Percentiles rank a stretch among this genome's conserved stretches.
These are phyloP conservation scores for Nemania serpens DNA, from an alignment of 2,329 filamentous ascomycete genomes.

Conservation along the genomic window DNA sequence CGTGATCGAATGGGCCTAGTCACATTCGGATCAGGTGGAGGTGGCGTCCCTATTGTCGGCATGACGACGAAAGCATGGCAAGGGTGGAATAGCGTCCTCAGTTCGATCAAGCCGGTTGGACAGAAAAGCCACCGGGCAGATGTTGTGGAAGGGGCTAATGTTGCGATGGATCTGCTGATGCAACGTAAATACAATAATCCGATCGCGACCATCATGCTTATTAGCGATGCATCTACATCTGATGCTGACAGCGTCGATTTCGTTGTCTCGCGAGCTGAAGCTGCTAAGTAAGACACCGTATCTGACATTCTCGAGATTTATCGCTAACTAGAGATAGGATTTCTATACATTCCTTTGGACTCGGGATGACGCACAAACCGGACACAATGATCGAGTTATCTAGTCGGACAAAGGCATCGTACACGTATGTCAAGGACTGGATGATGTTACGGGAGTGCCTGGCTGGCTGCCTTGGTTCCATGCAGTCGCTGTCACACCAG, in stretches of 20 bases:
- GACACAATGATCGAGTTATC: slow-evolving; percentile 99
- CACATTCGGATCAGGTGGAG: slow-evolving; percentile 92
- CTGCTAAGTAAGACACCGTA: slow-evolving; percentile 75
- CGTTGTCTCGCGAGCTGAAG: slow-evolving; percentile 93
- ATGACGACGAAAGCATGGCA: slow-evolving; percentile 97
- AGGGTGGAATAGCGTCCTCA: slow-evolving; percentile 85
- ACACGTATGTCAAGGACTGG: slow-evolving; percentile 99
- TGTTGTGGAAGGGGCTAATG: slow-evolving; percentile 95
- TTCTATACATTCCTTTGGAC: slow-evolving; percentile 92
- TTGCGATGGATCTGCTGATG: slow-evolving; percentile 98
- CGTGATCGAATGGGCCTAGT: slow-evolving; percentile 96
- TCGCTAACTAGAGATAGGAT: slow-evolving; percentile 61
- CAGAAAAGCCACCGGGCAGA: slow-evolving; percentile 97
- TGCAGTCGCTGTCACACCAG: slow-evolving; percentile 96
- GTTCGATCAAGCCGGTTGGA: slow-evolving; percentile 87
- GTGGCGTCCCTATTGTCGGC: slow-evolving; percentile 92
- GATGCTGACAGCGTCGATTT: slow-evolving; percentile 97
- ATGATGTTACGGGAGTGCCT: slow-evolving; percentile 99
- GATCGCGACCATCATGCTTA: slow-evolving; percentile 91
- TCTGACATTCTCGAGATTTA: not conserved
- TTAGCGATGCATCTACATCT: slow-evolving; percentile 94
- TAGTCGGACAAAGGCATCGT: slow-evolving; percentile 92
- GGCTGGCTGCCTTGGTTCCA: slow-evolving; percentile 86
- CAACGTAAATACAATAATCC: slow-evolving; percentile 95
- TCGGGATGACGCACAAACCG: slow-evolving; percentile 96